Evolutionary conservation across 2,329 filamentous ascomycete species (phyloP), one percentile per base, ranked within the genome.

Genomic region (Botrytis cinerea): DNA sequence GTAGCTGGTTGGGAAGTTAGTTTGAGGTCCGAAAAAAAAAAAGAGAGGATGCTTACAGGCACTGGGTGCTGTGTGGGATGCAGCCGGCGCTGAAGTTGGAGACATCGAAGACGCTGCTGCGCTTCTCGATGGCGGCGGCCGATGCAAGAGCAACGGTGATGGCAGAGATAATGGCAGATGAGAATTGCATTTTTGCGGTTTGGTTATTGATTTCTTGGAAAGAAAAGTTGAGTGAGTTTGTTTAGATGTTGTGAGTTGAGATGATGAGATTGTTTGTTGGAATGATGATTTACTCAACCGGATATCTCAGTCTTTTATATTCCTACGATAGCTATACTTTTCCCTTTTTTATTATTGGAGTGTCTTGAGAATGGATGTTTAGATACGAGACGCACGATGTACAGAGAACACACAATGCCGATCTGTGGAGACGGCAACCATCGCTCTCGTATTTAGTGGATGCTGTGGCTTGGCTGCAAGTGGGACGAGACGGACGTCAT

Each of bases 371-470:
- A n/a, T 28, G 51, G 38, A 32, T 66, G 20, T n/a, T n/a, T n/a
- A 18, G 63, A 66, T 66, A 66, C 63, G 63, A 66, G 63, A 38
- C 51, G 63, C 45, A 48, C 28, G 45, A 46, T 35, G 45, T 12
- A 66, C 28, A 35, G 25, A 48, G 14, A 10, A 57, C 28, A 51
- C 45, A 66, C 22, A n/a, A 57, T 68, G 25, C 22, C 38, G 66
- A 45, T 69, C 22, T 69, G 66, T 69, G 66, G 66, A 69, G 43
- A 71, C 62, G 71, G 73, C 71, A 54, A 75, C 75, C 54, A 68
- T 85, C 77, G 85, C 82, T 75, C 77, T 83, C 18, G 80, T 82
- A 67, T 79, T 88, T 45, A 85, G 86, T 35, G 86, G 48, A 35
- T 57, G 48, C 22, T 43, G 25, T n/a, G 35, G 18, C 66, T 43